Evolutionary conservation across 345 rosid species (phyloP).

Genomic region (Mercurialis annua): DNA sequence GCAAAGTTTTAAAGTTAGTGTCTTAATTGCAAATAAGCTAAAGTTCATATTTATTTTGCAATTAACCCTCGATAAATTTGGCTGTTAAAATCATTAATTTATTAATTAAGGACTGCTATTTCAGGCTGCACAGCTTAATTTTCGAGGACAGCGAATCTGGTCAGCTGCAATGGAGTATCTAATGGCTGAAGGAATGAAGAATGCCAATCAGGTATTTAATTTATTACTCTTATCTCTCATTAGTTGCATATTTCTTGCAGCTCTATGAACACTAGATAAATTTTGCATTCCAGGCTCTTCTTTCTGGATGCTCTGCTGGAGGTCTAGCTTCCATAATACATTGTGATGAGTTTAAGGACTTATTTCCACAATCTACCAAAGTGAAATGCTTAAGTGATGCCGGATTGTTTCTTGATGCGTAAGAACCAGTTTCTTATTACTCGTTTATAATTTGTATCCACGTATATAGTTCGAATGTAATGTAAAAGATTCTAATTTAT

Average conservation of each 20-base stretch:
- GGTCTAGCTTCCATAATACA: conserved; percentile 33
- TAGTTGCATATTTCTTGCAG: background rate
- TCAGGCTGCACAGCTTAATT: conserved; percentile 28
- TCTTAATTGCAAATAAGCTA: too few relatives aligned
- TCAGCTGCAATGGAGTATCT: conserved; percentile 27
- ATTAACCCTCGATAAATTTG: too few relatives aligned
- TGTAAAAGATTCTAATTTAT: background rate
- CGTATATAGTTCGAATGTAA: background rate
- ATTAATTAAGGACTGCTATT: too few relatives aligned
- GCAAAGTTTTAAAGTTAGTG: too few relatives aligned
- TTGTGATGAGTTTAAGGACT: conserved; percentile 29
- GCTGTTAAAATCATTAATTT: background rate
- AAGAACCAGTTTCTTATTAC: conserved; percentile 7
- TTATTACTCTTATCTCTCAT: background rate
- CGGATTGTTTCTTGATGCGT: conserved; percentile 33
- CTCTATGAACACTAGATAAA: background rate
- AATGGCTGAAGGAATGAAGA: conserved; percentile 28
- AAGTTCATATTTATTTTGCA: too few relatives aligned
- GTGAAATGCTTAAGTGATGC: conserved; percentile 37
- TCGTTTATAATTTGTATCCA: background rate
- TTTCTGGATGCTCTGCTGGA: conserved; percentile 39
- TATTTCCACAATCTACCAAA: conserved; percentile 27
- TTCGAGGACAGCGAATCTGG: conserved; percentile 34
- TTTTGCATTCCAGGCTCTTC: conserved; percentile 23
- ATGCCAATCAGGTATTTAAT: conserved; percentile 24